Percentiles rank a stretch among this genome's conserved stretches.
Conservation (phyloP, 208 protist species). For the Crithidia sp. region DNA sequence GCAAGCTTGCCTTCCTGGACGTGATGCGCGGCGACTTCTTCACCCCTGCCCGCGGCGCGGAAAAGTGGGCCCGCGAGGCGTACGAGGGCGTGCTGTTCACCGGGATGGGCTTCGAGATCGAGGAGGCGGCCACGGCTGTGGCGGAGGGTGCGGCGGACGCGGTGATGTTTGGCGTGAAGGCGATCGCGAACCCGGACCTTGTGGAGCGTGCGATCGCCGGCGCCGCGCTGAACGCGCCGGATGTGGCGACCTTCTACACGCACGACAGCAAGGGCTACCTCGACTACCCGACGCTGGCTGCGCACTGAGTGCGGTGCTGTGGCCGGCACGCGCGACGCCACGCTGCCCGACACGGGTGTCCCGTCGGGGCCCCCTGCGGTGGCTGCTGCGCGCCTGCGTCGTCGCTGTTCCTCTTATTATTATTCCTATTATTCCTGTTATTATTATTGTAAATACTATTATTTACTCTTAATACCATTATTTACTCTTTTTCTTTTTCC, state of each 20-base stretch:
- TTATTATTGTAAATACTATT: too few species aligned
- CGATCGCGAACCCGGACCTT: slow-evolving; percentile 81
- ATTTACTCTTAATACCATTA: too few species aligned
- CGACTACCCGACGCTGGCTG: too few species aligned
- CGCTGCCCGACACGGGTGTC: too few species aligned
- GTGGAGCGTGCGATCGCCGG: slow-evolving; percentile 40
- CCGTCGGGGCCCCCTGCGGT: too few species aligned
- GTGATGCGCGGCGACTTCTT: slow-evolving; percentile 46
- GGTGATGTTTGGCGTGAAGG: slow-evolving; percentile 58
- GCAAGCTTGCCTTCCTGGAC: slow-evolving; percentile 54
- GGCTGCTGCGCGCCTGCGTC: too few species aligned
- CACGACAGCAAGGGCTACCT: slow-evolving; percentile 38
- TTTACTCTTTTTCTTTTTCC: too few species aligned
- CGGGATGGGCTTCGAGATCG: slow-evolving; percentile 51
- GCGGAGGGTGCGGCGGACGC: slow-evolving; percentile 46
- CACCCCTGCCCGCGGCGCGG: slow-evolving; percentile 27
- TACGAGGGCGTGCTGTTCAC: slow-evolving; percentile 59
- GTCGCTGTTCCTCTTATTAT: too few species aligned
- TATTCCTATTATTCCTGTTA: too few species aligned
- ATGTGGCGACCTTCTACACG: slow-evolving; percentile 21
- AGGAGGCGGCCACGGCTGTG: slow-evolving; percentile 46
- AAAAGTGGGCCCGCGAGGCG: slow-evolving; percentile 52
- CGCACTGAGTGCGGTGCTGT: too few species aligned
- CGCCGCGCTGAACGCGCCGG: slow-evolving; percentile 39
- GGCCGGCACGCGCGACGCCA: too few species aligned